Percentiles rank a stretch among this genome's conserved stretches.
phyloP scores from a whole-genome alignment of 2,329 filamentous ascomycete species.

The Fusarium verrucosum region DNA sequence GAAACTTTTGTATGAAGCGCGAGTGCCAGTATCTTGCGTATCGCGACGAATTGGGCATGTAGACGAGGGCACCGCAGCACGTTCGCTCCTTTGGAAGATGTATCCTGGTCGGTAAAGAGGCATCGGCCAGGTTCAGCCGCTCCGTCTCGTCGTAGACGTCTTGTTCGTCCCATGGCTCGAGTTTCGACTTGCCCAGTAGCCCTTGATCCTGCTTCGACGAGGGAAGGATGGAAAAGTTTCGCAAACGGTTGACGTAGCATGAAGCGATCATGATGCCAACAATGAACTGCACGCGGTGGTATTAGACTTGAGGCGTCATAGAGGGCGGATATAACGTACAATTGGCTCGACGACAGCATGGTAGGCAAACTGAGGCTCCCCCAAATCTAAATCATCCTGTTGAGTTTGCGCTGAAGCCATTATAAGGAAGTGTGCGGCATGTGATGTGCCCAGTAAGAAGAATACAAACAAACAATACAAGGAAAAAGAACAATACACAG shows the following conservation, averaged over 20 bases:
- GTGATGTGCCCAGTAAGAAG: too few relatives aligned
- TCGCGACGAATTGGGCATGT: conserved; percentile 69
- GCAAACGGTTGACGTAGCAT: conserved; percentile 45
- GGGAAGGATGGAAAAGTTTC: conserved; percentile 39
- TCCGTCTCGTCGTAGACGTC: conserved; percentile 37
- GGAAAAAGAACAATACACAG: too few relatives aligned
- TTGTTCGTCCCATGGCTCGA: conserved; percentile 39
- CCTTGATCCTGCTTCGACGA: conserved; percentile 34
- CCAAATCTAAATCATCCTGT: conserved; percentile 35
- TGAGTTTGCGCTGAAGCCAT: conserved; percentile 12
- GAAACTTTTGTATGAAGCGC: conserved; percentile 70
- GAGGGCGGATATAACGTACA: conserved; percentile 27
- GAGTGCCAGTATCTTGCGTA: conserved; percentile 69
- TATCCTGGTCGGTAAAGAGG: conserved; percentile 36
- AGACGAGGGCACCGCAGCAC: conserved; percentile 58
- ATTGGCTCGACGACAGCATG: conserved; percentile 44
- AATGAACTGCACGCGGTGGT: conserved; percentile 33
- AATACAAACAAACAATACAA: too few relatives aligned
- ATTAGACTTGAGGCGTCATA: neutral
- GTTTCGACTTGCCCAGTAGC: conserved; percentile 36
- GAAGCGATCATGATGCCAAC: conserved; percentile 44
- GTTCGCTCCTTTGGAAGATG: conserved; percentile 59
- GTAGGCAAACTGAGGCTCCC: conserved; percentile 43
- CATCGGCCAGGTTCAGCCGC: conserved; percentile 11
- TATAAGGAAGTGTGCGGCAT: too few relatives aligned